Evolutionary conservation across 257 asterid genomes (phyloP).

Genomic region (Nicotiana tomentosiformis): DNA sequence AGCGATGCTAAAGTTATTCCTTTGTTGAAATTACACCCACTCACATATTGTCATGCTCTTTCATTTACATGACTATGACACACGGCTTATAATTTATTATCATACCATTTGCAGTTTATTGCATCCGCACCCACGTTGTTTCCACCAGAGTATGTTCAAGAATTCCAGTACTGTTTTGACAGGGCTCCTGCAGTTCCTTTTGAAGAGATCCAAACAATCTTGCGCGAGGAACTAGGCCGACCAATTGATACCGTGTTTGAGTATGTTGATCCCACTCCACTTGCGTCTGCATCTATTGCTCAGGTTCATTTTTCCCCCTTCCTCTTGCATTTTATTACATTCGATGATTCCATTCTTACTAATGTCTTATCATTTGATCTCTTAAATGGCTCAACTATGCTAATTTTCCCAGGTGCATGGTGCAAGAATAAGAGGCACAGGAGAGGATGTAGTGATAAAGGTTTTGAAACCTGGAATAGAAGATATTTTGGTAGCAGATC

Average conservation of each 20-base stretch:
- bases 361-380: neutral
- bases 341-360: constrained; percentile 5
- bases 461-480: constrained; percentile 96
- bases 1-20: too few species aligned
- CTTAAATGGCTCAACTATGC: constrained; percentile 14
- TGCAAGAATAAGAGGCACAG: constrained; percentile 76
- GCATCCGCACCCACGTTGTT: constrained; percentile 96
- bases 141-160: constrained; percentile 92
- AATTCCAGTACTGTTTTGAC: constrained; percentile 94
- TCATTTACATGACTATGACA: neutral
- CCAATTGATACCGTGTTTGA: constrained; percentile 78
- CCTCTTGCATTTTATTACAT: neutral
- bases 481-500: constrained; percentile 84
- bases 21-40: too few species aligned
- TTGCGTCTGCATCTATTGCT: constrained; percentile 99
- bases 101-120: constrained; percentile 55
- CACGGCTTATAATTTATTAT: constrained; percentile 15
- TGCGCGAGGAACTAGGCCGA: constrained; percentile 73
- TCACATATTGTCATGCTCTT: neutral
- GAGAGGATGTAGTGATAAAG: constrained; percentile 92
- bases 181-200: constrained; percentile 83
- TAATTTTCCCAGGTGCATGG: constrained; percentile 70
- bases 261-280: constrained; percentile 82
- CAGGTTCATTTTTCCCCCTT: constrained; percentile 51
- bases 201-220: constrained; percentile 65